phyloP scores from a whole-genome alignment of 106 monocot genomes.

The Amphibolis antarctica region DNA sequence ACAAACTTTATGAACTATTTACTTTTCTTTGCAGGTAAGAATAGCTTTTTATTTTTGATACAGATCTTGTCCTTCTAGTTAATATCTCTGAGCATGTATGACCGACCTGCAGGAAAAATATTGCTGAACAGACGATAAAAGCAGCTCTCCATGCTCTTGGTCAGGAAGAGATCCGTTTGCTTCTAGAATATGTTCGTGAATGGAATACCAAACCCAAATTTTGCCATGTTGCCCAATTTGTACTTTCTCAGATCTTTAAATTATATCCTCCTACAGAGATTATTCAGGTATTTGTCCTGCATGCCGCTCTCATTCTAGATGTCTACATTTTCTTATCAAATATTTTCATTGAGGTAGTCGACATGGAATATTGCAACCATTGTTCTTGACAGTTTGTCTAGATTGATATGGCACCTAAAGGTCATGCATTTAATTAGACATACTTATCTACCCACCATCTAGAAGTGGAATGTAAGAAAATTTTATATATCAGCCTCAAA shows the following conservation, averaged over 20 bases:
- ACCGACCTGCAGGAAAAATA: conserved; percentile 33
- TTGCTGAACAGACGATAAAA: conserved; percentile 28
- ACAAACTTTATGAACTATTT: conserved; percentile 70
- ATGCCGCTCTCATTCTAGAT: background rate
- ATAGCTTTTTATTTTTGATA: background rate
- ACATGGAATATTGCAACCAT: too few relatives aligned
- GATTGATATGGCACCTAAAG: too few relatives aligned
- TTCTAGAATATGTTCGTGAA: conserved; percentile 82
- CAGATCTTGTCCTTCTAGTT: background rate
- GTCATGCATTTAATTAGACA: too few relatives aligned
- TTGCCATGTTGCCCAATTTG: conserved; percentile 82
- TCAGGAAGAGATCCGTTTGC: conserved; percentile 66
- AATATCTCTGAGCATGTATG: background rate
- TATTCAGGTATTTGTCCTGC: conserved; percentile 47
- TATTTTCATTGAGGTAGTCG: too few relatives aligned
- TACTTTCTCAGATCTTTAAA: conserved; percentile 51
- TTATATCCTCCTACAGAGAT: conserved; percentile 61
- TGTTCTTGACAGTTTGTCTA: too few relatives aligned
- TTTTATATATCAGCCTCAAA: too few relatives aligned
- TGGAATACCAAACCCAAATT: conserved; percentile 95
- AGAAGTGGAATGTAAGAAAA: too few relatives aligned
- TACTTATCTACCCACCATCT: too few relatives aligned
- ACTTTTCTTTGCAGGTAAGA: conserved; percentile 49
- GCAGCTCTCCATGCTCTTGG: conserved; percentile 48
- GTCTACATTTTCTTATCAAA: background rate